Evolutionary conservation across 441 rosid genomes (phyloP).

Genomic region (Eruca vesicaria): DNA sequence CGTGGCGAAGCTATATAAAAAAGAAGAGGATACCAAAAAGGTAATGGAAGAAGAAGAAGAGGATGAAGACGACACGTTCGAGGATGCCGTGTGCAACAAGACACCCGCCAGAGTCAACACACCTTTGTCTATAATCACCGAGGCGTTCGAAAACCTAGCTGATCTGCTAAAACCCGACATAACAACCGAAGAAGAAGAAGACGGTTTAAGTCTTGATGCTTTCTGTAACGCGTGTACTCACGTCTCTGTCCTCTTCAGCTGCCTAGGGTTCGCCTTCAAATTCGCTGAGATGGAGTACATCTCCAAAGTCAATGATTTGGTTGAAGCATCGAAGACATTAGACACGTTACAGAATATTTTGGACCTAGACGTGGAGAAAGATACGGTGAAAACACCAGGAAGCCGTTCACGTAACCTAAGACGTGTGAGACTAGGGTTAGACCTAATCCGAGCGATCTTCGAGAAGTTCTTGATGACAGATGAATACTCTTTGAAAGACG

Average conservation of each 20-base stretch:
- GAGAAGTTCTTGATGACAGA: conserved; percentile 64
- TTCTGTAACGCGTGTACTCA: conserved; percentile 76
- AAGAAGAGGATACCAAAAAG: conserved; percentile 16
- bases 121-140: conserved; percentile 57
- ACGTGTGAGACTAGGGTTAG: conserved; percentile 92
- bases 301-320: conserved; percentile 70
- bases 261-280: conserved; percentile 90
- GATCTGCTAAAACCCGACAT: conserved; percentile 32
- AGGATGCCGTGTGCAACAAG: conserved; percentile 30
- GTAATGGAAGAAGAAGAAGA: conserved; percentile 26
- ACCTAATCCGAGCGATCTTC: conserved; percentile 82
- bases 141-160: conserved; percentile 69
- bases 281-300: conserved; percentile 86
- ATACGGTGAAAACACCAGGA: conserved; percentile 72
- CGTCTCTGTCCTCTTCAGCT: conserved; percentile 73
- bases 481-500: conserved; percentile 69
- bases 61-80: conserved; percentile 31
- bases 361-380: conserved; percentile 60
- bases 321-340: conserved; percentile 62
- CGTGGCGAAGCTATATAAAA: conserved; percentile 38
- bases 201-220: conserved; percentile 52
- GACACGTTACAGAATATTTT: conserved; percentile 56
- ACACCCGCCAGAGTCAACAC: conserved; percentile 30
- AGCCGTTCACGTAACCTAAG: conserved; percentile 81
- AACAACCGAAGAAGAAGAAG: background rate